Conservation (phyloP, 768 basidiomycete species). For the Lactarius psammicola region DNA sequence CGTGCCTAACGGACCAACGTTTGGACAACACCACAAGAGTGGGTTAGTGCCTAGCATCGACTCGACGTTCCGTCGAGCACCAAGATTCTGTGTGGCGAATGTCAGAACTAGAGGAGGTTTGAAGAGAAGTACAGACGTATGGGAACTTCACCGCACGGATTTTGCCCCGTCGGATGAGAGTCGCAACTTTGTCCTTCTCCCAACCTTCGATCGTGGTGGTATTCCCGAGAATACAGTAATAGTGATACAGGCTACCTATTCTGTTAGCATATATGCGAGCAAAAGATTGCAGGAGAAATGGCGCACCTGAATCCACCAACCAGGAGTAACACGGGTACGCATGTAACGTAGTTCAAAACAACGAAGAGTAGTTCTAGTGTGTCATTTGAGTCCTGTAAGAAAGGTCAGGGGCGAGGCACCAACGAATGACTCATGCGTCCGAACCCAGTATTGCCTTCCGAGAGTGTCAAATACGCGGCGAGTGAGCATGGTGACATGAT, state of each 20-base stretch:
- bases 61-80: slow-evolving; percentile 65
- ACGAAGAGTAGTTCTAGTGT: slow-evolving; percentile 73
- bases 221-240: slow-evolving; percentile 72
- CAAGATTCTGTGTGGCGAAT: slow-evolving; percentile 65
- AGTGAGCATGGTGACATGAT: slow-evolving; percentile 84
- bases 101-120: slow-evolving; percentile 12
- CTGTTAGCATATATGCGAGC: slow-evolving; percentile 24
- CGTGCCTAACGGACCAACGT: slow-evolving; percentile 52
- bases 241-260: slow-evolving; percentile 72
- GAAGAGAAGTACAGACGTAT: slow-evolving; percentile 56
- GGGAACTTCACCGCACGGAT: slow-evolving; percentile 92
- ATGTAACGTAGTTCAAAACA: slow-evolving; percentile 83
- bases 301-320: slow-evolving; percentile 89
- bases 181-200: slow-evolving; percentile 96
- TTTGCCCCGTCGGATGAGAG: slow-evolving; percentile 79
- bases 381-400: slow-evolving; percentile 64
- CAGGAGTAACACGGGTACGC: slow-evolving; percentile 78
- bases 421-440: slow-evolving; percentile 24
- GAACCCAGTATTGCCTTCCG: slow-evolving; percentile 52
- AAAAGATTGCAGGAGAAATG: not conserved
- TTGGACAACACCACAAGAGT: slow-evolving; percentile 84
- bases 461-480: slow-evolving; percentile 54
- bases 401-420: slow-evolving; percentile 1
- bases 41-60: slow-evolving; percentile 76
- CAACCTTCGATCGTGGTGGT: slow-evolving; percentile 95